Evolutionary conservation across 2,329 filamentous ascomycete genomes (phyloP).

Genomic region (Ascocoryne sarcoides): DNA sequence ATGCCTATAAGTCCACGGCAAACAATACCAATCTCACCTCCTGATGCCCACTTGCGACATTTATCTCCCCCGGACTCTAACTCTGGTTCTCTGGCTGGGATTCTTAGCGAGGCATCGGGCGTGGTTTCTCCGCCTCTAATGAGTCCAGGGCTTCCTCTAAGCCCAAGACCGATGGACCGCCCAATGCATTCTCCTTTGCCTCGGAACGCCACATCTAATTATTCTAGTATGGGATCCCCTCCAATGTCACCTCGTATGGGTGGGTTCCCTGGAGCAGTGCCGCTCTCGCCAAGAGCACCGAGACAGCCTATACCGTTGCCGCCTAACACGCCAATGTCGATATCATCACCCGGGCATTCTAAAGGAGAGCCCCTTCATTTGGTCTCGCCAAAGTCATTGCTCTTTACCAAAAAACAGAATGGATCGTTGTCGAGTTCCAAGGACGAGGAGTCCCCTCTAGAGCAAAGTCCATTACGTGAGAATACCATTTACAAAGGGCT

Average conservation of each 20-base stretch:
- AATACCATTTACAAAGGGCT: constrained; percentile 65
- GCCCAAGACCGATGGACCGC: constrained; percentile 46
- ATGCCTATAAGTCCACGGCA: constrained; percentile 34
- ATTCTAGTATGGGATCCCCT: constrained; percentile 49
- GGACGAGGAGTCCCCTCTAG: constrained; percentile 12
- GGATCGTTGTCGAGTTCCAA: constrained; percentile 16
- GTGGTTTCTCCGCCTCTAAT: constrained; percentile 37
- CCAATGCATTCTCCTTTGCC: constrained; percentile 51
- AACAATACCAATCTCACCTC: constrained; percentile 26
- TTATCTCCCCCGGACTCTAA: constrained; percentile 29
- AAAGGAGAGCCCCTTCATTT: constrained; percentile 29
- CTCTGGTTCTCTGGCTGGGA: constrained; percentile 43
- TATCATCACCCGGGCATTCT: constrained; percentile 37
- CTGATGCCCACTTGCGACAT: constrained; percentile 25
- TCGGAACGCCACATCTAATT: constrained; percentile 34
- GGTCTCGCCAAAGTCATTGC: constrained; percentile 34
- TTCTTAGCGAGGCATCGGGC: constrained; percentile 34
- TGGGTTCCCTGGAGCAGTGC: constrained; percentile 38
- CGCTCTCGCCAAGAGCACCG: constrained; percentile 64
- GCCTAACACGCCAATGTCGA: constrained; percentile 57
- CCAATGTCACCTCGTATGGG: constrained; percentile 56
- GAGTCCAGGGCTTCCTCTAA: constrained; percentile 52
- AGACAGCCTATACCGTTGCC: constrained; percentile 66
- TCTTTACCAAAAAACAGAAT: constrained; percentile 31
- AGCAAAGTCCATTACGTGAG: constrained; percentile 31